Percentiles rank a stretch among this genome's conserved stretches.
Conservation (phyloP, 2,329 filamentous ascomycete species). For the Aspergillus pseudoglaucus region DNA sequence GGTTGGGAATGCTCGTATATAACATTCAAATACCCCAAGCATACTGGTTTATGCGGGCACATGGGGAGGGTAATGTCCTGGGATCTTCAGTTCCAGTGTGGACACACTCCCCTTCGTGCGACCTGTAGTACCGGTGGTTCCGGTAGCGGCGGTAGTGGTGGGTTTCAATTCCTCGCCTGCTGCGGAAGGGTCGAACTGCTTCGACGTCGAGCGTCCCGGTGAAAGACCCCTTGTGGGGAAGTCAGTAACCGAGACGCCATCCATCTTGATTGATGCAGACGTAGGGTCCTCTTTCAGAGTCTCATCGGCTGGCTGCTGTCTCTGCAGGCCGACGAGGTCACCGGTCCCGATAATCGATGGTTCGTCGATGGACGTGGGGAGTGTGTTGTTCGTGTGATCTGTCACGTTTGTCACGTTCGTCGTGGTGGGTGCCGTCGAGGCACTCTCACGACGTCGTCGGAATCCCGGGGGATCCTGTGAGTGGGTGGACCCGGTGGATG, state of each 20-base stretch:
- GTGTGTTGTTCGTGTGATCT: slow-evolving; percentile 26
- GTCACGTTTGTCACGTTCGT: slow-evolving; percentile 20
- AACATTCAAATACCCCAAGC: not conserved
- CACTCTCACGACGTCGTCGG: slow-evolving; percentile 23
- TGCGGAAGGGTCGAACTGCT: not conserved
- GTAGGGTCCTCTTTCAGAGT: not conserved
- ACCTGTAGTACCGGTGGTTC: slow-evolving; percentile 1
- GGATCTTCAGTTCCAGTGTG: slow-evolving; percentile 30
- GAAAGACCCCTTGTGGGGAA: not conserved
- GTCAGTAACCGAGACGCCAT: not conserved
- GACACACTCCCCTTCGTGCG: slow-evolving; percentile 22
- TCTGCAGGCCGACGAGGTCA: slow-evolving; percentile 6
- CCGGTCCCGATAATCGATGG: not conserved
- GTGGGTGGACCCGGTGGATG: slow-evolving; percentile 7
- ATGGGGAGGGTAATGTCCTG: slow-evolving; percentile 30
- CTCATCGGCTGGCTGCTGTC: not conserved
- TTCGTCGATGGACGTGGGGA: slow-evolving; percentile 28
- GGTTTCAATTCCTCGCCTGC: not conserved
- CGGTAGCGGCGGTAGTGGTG: not conserved
- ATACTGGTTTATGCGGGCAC: slow-evolving; percentile 18
- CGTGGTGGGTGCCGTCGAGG: slow-evolving; percentile 28
- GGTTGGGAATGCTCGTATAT: not conserved
- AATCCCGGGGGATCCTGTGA: slow-evolving; percentile 10
- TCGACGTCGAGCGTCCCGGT: slow-evolving; percentile 1
- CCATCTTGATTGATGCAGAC: not conserved